Percentiles rank a stretch among this genome's conserved stretches.
phyloP scores from a whole-genome alignment of 768 basidiomycete genomes.

The Lentinus tigrinus region DNA sequence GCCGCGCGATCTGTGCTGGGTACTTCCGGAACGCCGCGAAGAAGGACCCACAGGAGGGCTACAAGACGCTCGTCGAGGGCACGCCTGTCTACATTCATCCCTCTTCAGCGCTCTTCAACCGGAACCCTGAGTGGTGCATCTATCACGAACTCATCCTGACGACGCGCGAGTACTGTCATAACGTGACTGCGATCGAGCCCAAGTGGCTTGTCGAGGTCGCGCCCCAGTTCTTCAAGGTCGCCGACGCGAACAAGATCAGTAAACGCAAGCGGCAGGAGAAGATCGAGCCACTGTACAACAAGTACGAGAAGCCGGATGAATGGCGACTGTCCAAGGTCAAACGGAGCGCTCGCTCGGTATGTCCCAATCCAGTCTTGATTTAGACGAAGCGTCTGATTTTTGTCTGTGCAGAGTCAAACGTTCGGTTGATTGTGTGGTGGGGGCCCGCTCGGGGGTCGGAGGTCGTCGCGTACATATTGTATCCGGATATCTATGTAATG shows the following conservation, averaged over 20 bases:
- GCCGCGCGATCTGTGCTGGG: slow-evolving; percentile 94
- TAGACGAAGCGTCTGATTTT: not conserved
- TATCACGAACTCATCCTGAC: slow-evolving; percentile 97
- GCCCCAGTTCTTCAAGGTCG: slow-evolving; percentile 98
- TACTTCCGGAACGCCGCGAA: slow-evolving; percentile 99
- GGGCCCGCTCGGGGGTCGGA: slow-evolving; percentile 10
- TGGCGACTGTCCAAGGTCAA: slow-evolving; percentile 95
- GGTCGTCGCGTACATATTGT: slow-evolving; percentile 10
- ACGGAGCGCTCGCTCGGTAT: slow-evolving; percentile 75
- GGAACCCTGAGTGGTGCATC: slow-evolving; percentile 92
- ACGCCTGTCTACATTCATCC: slow-evolving; percentile 99
- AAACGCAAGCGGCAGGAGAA: slow-evolving; percentile 95
- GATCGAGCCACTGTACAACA: slow-evolving; percentile 95
- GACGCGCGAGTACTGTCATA: slow-evolving; percentile 92
- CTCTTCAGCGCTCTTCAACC: slow-evolving; percentile 94
- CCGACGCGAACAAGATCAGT: slow-evolving; percentile 96
- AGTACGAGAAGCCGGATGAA: slow-evolving; percentile 92
- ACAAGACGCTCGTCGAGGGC: slow-evolving; percentile 95
- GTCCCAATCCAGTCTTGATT: slow-evolving; percentile 1
- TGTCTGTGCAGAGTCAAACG: slow-evolving; percentile 69
- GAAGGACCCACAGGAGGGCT: slow-evolving; percentile 97
- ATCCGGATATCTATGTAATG: slow-evolving; percentile 19
- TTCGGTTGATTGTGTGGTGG: slow-evolving; percentile 59
- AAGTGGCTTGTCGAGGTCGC: slow-evolving; percentile 99
- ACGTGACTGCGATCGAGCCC: slow-evolving; percentile 93